Conservation (phyloP, 345 rosid genomes). For the Arabidopsis thaliana region DNA sequence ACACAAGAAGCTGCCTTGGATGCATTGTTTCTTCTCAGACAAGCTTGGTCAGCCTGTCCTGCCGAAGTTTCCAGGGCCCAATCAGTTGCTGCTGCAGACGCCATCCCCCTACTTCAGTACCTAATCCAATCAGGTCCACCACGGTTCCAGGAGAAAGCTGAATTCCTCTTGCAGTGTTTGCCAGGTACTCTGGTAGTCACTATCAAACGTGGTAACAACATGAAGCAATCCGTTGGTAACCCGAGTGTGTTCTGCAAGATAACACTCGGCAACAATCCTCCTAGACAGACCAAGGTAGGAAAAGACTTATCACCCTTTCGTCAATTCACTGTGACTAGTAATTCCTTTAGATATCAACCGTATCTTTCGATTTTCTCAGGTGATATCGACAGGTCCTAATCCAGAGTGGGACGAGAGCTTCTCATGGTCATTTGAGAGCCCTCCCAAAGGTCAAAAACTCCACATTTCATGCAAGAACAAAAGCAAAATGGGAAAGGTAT, state of each 20-base stretch:
- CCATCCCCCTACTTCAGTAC: constrained; percentile 93
- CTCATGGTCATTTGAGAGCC: constrained; percentile 97
- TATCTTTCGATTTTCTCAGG: constrained; percentile 46
- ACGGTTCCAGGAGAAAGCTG: constrained; percentile 98
- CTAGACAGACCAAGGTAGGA: constrained; percentile 82
- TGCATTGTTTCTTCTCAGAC: constrained; percentile 91
- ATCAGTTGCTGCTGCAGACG: constrained; percentile 97
- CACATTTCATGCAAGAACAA: constrained; percentile 97
- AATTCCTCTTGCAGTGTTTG: constrained; percentile 92
- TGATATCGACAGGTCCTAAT: constrained; percentile 92
- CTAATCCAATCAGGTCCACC: constrained; percentile 99
- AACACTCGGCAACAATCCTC: constrained; percentile 86
- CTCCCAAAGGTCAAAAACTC: constrained; percentile 99
- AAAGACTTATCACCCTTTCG: neutral
- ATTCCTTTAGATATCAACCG: neutral
- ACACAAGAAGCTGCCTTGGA: constrained; percentile 99
- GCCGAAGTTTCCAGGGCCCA: constrained; percentile 97
- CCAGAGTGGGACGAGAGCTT: constrained; percentile 99
- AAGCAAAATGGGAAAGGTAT: constrained; percentile 99
- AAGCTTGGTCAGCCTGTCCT: constrained; percentile 99
- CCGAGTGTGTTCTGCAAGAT: constrained; percentile 97
- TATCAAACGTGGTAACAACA: constrained; percentile 94
- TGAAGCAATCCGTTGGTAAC: constrained; percentile 99
- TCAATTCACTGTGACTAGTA: neutral
- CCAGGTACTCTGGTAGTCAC: constrained; percentile 95